Evolutionary conservation across 2,329 filamentous ascomycete genomes (phyloP).

Genomic region (Daldinia eschscholtzii): DNA sequence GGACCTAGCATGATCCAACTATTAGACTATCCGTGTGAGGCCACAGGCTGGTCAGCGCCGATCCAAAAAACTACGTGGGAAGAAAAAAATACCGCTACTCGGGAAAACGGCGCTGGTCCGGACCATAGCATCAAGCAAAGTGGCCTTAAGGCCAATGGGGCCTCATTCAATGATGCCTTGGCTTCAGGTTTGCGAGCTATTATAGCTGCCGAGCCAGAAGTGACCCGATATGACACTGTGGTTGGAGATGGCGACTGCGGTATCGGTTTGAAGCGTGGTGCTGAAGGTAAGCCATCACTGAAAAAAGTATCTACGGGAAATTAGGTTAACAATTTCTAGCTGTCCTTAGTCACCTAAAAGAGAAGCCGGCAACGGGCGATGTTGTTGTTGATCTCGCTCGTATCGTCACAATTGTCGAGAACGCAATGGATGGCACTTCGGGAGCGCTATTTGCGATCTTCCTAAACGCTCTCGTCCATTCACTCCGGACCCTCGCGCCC

Average conservation of each 20-base stretch:
- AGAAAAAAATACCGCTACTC: conserved; percentile 62
- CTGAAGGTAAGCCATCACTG: conserved; percentile 70
- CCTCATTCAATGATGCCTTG: conserved; percentile 64
- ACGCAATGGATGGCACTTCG: conserved; percentile 72
- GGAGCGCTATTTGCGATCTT: conserved; percentile 82
- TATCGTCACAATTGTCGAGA: conserved; percentile 68
- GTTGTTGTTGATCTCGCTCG: conserved; percentile 65
- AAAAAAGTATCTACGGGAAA: background rate
- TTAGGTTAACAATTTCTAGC: conserved; percentile 54
- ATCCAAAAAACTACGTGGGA: conserved; percentile 74
- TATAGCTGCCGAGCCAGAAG: conserved; percentile 75
- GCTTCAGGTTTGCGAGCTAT: conserved; percentile 70
- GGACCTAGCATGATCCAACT: conserved; percentile 75
- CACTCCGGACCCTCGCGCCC: conserved; percentile 60
- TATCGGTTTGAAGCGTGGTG: conserved; percentile 85
- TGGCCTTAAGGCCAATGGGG: conserved; percentile 66
- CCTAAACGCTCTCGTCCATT: conserved; percentile 84
- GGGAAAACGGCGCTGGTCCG: conserved; percentile 55
- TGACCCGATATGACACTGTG: conserved; percentile 81
- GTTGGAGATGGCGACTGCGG: conserved; percentile 94
- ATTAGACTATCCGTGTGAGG: conserved; percentile 77
- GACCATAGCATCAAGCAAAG: conserved; percentile 57
- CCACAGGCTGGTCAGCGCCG: conserved; percentile 76
- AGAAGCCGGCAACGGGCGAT: conserved; percentile 63
- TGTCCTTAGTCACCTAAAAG: conserved; percentile 63